Evolutionary conservation across 2,329 filamentous ascomycete genomes (phyloP).

Genomic region (Spiromastix sp.): DNA sequence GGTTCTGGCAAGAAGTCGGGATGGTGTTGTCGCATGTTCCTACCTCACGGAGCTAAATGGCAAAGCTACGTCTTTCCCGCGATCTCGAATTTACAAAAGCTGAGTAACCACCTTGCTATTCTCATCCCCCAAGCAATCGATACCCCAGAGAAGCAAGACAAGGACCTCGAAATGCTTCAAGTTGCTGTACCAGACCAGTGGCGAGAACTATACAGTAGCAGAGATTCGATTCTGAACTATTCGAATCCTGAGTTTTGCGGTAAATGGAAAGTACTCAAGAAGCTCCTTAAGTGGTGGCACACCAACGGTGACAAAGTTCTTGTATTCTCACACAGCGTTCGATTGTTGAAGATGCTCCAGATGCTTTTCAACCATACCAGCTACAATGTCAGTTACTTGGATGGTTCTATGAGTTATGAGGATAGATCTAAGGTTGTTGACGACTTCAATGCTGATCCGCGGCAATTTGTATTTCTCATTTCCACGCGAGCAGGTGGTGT

Average conservation of each 20-base stretch:
- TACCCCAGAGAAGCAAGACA: slow-evolving; percentile 60
- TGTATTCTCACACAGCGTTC: slow-evolving; percentile 87
- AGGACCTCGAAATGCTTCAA: slow-evolving; percentile 63
- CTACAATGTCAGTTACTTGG: slow-evolving; percentile 85
- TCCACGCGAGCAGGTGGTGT: slow-evolving; percentile 89
- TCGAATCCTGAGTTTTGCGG: slow-evolving; percentile 88
- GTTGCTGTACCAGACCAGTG: slow-evolving; percentile 65
- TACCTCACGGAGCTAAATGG: slow-evolving; percentile 59
- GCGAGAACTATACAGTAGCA: slow-evolving; percentile 60
- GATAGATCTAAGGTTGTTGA: slow-evolving; percentile 76
- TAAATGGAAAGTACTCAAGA: slow-evolving; percentile 89
- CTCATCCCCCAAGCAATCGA: slow-evolving; percentile 63
- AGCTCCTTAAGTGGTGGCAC: slow-evolving; percentile 82
- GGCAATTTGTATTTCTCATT: slow-evolving; percentile 90
- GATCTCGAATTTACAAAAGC: slow-evolving; percentile 71
- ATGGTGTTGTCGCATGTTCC: slow-evolving; percentile 61
- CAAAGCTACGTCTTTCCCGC: slow-evolving; percentile 72
- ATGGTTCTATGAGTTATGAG: slow-evolving; percentile 72
- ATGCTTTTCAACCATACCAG: slow-evolving; percentile 77
- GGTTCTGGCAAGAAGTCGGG: slow-evolving; percentile 60
- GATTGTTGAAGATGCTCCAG: slow-evolving; percentile 71
- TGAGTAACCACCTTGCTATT: slow-evolving; percentile 86
- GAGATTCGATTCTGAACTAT: slow-evolving; percentile 69
- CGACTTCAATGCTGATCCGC: slow-evolving; percentile 79
- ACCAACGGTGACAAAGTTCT: slow-evolving; percentile 85